Base-by-base conservation (phyloP, 148 eudicot species). In the Diospyros lotus region DNA sequence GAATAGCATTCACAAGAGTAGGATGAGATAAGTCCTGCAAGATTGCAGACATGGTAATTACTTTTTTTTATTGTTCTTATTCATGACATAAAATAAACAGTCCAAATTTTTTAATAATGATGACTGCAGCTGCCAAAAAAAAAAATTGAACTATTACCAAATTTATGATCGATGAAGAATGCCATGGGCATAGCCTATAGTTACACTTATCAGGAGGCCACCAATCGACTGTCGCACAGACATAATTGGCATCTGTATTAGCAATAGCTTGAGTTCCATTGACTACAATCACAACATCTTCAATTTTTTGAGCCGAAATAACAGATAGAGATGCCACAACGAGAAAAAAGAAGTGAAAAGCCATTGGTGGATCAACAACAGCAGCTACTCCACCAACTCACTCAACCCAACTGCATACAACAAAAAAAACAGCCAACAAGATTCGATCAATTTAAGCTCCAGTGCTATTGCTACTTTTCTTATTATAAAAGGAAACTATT, bases 221-320 rank as follows among this genome's bases (percentile, higher is more conserved):
- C 98, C 98, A 94, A 87, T 94, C 98, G 15, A 94, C 69, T 42
- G 98, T 94, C 53, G 96, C 94, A 70, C 98, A 94, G 0, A 94
- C 76, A 77, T 86, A 94, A 82, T 87, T 83, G 69, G 68, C 86
- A 84, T 90, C 89, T 14, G 98, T 90, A 50, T 80, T 75, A 66
- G 96, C 91, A 62, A 90, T 42, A 39, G 73, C 75, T 74, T 53
- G 58, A 71, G 81, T 79, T 60, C 93, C 90, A 85, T 90, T 75
- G 42, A 94, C 78, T 11, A 81, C 63, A 76, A 94, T 83, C 15
- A 44, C 58, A 9, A 78, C 89, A 8, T 79, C 79, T 68, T 80
- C 83, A 60, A 83, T 72, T 17, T 82, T 82, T 75, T 86, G 87
- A 66, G 89, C 92, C 81, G 78, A 82, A 74, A 83, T 78, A 40